Evolutionary conservation across 805 yeast species (phyloP), one percentile per base, ranked within the genome.

Genomic region (Metschnikowia kofuensis): DNA sequence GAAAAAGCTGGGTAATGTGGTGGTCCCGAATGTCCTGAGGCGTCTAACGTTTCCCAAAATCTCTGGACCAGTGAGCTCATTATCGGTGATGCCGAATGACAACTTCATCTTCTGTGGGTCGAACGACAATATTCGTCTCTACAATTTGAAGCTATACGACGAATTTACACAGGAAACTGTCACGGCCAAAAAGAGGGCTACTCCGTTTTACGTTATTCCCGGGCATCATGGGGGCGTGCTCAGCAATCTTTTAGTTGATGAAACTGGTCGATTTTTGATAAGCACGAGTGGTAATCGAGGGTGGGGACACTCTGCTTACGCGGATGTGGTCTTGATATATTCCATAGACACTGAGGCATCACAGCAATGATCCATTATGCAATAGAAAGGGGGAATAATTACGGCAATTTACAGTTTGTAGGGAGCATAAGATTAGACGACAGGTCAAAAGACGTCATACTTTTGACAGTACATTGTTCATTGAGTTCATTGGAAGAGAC

Each of bases 181-280:
- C 13, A 51, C 66, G 52, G 45, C 75, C 62, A 69, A 65, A 52
- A 69, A 59, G 48, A 68, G 69, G 38, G 78, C 75, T 28, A 75
- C 85, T 8, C 97, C 97, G 14, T 94, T 92, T 62, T 76, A 85
- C 64, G 91, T 95, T 57, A 78, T 94, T 10, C 97, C 99, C 0
- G 98, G 99, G 0, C 98, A 94, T 65, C 96, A 89, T 61, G 98
- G 99, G 42, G 96, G 97, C 28, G 80, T 82, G 2, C 71, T 94
- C 32, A 86, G 96, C 42, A 82, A 83, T 45, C 70, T 94, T 53
- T 75, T 80, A 47, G 84, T 91, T 21, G 98, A 92, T 65, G 92
- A 92, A 30, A 85, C 94, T 1, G 89, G 95, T 36, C 70, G 94
- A 52, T 94, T 87, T 64, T 76, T 94, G 85, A 78, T 92, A 6